Evolutionary conservation across 805 yeast genomes (phyloP).

Genomic region (Saccharomycopsis babjevae): DNA sequence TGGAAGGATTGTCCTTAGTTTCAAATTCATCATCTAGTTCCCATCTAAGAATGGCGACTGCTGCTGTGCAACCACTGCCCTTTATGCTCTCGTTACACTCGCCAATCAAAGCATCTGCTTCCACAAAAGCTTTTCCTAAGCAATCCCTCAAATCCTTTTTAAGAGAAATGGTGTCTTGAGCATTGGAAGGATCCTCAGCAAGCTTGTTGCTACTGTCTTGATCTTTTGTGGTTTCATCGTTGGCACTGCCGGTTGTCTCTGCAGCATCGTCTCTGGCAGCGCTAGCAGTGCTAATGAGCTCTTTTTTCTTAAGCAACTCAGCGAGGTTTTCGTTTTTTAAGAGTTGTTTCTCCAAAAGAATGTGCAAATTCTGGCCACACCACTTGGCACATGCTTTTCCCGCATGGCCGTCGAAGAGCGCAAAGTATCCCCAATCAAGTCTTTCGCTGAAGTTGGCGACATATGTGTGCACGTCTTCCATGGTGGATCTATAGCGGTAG

Average conservation of each 20-base stretch:
- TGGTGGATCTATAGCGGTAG: conserved; percentile 65
- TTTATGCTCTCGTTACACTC: conserved; percentile 43
- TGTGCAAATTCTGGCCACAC: conserved; percentile 84
- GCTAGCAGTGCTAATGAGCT: background rate
- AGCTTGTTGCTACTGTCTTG: background rate
- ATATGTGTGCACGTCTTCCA: conserved; percentile 95
- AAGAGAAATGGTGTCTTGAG: conserved; percentile 19
- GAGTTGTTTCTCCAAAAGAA: conserved; percentile 51
- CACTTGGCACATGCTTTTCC: conserved; percentile 88
- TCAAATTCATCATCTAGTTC: conserved; percentile 35
- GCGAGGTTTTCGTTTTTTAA: conserved; percentile 23
- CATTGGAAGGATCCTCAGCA: background rate
- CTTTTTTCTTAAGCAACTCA: background rate
- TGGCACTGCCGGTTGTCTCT: background rate
- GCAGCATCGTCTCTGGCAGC: no score
- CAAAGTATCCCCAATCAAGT: conserved; percentile 90
- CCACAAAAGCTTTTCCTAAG: conserved; percentile 57
- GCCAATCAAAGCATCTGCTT: conserved; percentile 63
- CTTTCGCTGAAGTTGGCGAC: conserved; percentile 88
- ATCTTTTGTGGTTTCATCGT: background rate
- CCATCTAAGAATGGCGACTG: conserved; percentile 85
- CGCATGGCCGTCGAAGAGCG: conserved; percentile 95
- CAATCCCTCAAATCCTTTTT: conserved; percentile 49
- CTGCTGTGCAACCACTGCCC: conserved; percentile 89
- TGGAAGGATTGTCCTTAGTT: conserved; percentile 12